Base-by-base conservation (phyloP, 176 grass and related monocot species). In the Neostapfia colusana region DNA sequence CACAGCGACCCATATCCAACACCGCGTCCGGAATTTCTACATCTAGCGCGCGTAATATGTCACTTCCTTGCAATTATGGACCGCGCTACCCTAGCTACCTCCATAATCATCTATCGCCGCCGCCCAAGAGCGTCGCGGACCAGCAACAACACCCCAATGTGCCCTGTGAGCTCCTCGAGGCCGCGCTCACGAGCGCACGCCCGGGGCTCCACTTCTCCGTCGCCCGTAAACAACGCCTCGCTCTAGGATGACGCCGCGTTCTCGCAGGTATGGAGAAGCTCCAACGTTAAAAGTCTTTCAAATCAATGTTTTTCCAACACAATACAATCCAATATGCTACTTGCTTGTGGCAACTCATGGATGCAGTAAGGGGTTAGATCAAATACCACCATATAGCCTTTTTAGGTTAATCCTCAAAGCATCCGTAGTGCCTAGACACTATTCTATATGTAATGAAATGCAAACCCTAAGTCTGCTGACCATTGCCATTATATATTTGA, bases 201-300 rank as follows among this genome's bases (percentile, higher is more conserved):
- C 95, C 89, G 8, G 78, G 77, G 1, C 80, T 80, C 37, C 94
- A 88, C 84, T 91, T 90, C 84, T 94, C 93, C 77, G 78, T 98
- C 64, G 66, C 92, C 38, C 86, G 87, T 11, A 26, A 66, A 8
- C 84, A 92, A 36, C 83, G 83, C 27, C 79, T 98, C 60, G 79
- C 76, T 98, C 13, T 84, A 89, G 69, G 85, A 89, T 0, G 88
- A 90, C 25, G 81, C 84, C 1, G 84, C 87, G 7, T 87, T 95
- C 36, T 85, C 93, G 67, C 70, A 76, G 61, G 79, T 98, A 94
- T 98, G 87, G 95, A 98, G 40, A 98, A 95, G 86, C 89, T 98
- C 38, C 91, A 93, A 84, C 90, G n/a, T n/a, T n/a, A n/a, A n/a
- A n/a, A n/a, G 88, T 13, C 91, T 97, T 20, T 81, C 85, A 14